Conservation (phyloP, 805 yeast genomes). For the Hanseniaspora taiwanica region DNA sequence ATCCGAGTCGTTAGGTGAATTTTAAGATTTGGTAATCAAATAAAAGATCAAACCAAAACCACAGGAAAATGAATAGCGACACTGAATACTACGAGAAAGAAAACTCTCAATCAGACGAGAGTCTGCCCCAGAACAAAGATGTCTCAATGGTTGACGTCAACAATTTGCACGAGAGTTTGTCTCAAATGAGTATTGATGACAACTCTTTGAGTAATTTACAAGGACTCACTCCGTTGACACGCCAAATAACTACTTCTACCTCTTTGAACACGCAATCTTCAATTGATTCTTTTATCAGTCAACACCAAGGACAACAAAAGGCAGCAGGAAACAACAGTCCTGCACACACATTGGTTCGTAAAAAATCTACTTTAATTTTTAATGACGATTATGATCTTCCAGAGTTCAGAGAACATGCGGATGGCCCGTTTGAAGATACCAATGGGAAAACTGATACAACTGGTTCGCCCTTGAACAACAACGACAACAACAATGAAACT, state of each 20-base stretch:
- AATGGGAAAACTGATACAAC: constrained; percentile 5
- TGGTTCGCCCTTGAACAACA: constrained; percentile 16
- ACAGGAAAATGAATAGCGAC: no score
- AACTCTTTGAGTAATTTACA: not conserved
- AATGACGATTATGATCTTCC: constrained; percentile 52
- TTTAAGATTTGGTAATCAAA: no score
- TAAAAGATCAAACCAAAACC: no score
- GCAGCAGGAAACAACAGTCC: constrained; percentile 1
- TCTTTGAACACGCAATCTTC: not conserved
- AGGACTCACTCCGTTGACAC: not conserved
- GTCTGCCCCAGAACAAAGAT: not conserved
- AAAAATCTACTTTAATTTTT: constrained; percentile 60
- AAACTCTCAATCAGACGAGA: no score
- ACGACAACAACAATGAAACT: constrained; percentile 9
- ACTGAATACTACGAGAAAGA: no score
- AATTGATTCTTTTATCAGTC: not conserved
- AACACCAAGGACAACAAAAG: not conserved
- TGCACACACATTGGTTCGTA: constrained; percentile 26
- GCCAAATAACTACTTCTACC: not conserved
- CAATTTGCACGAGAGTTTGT: constrained; percentile 17
- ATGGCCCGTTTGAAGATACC: constrained; percentile 1
- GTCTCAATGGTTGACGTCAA: constrained; percentile 3
- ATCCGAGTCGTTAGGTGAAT: no score
- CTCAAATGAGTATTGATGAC: constrained; percentile 24
- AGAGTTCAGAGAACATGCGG: constrained; percentile 25